Evolutionary conservation across 306 rosid genomes (phyloP).

Genomic region (Boehmeria nivea): DNA sequence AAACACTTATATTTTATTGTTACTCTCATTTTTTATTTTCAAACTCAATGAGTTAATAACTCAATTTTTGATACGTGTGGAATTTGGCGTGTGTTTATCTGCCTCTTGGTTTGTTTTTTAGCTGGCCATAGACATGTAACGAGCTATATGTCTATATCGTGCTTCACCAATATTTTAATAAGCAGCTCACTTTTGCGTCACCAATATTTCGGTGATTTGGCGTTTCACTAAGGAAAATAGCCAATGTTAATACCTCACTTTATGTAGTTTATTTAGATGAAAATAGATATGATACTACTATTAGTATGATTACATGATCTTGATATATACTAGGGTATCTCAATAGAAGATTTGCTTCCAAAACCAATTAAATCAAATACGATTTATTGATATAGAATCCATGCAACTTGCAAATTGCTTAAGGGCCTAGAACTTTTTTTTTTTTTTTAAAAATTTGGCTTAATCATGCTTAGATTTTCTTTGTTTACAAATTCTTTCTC

Average conservation of each 20-base stretch:
- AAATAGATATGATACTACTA: constrained; percentile 8
- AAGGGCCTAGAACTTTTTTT: too few relatives aligned
- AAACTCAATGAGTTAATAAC: constrained; percentile 8
- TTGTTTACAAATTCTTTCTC: neutral
- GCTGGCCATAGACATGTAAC: neutral
- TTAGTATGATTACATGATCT: constrained; percentile 23
- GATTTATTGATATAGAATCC: constrained; percentile 15
- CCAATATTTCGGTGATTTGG: constrained; percentile 47
- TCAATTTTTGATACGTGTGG: constrained; percentile 5
- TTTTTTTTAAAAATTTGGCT: neutral
- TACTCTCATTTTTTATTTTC: constrained; percentile 1
- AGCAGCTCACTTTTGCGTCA: constrained; percentile 2
- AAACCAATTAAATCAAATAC: constrained; percentile 2
- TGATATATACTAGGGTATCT: constrained; percentile 22
- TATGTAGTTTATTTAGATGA: constrained; percentile 21
- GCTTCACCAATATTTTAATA: neutral
- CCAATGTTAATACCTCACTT: constrained; percentile 18
- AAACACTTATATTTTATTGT: constrained; percentile 19
- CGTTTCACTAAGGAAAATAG: constrained; percentile 34
- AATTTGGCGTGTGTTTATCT: constrained; percentile 4
- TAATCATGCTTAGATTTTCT: neutral
- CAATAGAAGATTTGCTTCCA: constrained; percentile 29
- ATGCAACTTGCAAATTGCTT: neutral
- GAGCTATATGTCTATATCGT: neutral
- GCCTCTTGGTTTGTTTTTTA: neutral